phyloP scores from a whole-genome alignment of 2,329 filamentous ascomycete genomes.

The Biscogniauxia marginata region DNA sequence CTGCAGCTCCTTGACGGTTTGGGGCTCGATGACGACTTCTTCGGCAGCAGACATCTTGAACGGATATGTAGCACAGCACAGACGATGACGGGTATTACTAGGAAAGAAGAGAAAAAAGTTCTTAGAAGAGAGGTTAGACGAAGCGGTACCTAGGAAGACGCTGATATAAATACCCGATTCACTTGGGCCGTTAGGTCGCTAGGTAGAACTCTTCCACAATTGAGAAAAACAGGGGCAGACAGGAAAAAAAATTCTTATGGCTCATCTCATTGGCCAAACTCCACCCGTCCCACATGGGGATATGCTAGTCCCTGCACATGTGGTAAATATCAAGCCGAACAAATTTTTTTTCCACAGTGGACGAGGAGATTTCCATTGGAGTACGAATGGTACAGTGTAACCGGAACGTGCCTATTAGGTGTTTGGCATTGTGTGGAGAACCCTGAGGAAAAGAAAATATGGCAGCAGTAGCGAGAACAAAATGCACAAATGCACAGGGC shows the following conservation, averaged over 20 bases:
- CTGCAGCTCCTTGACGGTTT: slow-evolving; percentile 34
- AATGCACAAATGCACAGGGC: not conserved
- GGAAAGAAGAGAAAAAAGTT: not conserved
- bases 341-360: not conserved
- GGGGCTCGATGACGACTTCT: slow-evolving; percentile 30
- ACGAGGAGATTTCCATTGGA: not conserved
- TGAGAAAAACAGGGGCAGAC: not conserved
- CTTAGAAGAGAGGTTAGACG: not conserved
- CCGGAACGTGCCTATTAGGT: not conserved
- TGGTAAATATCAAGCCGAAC: not conserved
- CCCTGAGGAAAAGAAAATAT: not conserved
- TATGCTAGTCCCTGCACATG: not conserved
- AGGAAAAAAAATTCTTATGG: not conserved
- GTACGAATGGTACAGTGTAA: not conserved
- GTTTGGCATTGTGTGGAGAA: not conserved
- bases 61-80: not conserved
- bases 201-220: not conserved
- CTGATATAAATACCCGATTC: not conserved
- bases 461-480: not conserved
- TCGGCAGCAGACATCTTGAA: slow-evolving; percentile 32
- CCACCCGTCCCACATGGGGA: not conserved
- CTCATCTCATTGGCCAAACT: not conserved
- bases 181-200: not conserved
- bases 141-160: not conserved
- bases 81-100: not conserved